Evolutionary conservation across 1,284 basidiomycete genomes (phyloP), one percentile per base, ranked within the genome.

Genomic region (Trametes polyzona): DNA sequence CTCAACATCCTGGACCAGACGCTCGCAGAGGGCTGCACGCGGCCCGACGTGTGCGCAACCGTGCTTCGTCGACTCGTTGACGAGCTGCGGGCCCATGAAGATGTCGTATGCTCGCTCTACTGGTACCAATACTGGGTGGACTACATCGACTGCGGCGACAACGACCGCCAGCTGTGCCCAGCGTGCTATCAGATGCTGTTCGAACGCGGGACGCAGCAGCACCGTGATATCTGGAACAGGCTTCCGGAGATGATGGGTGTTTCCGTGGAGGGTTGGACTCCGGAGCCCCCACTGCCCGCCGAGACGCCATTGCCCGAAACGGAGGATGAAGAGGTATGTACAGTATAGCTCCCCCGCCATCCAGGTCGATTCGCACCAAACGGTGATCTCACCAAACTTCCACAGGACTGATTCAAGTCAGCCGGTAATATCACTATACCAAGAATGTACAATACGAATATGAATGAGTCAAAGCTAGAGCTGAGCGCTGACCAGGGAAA

Each of bases 211-310:
- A 59, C 55, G 47, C 24, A 43, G 40, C 43, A 43, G 40, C 58
- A 56, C 17, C 49, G 49, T 33, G 50, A 53, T 4, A 52, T 56
- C 12, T 59, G 58, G 58, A 36, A 29, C 23, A 37, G 19, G 47
- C 50, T 59, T 10, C 58, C 58, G 3, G 53, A 55, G 24, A 42
- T 59, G 19, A 59, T 59, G 58, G 50, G 46, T 14, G 49, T 59
- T 12, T 19, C 40, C 3, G 53, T 56, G 12, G 50, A 59, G 6
- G 48, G 50, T 7, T 59, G 58, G 58, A 49, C 49, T 16, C 52
- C 46, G 2, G 56, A 52, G 14, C 35, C 16, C 9, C 5, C 42
- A 19, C 14, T 40, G 24, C 24, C 43, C 24, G 43, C 16, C 16
- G 30, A 11, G 30, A 7, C 6, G 32, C 2, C 8, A 9, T 19